Base-by-base conservation (phyloP, 352 stramenopile species). In the Stramenopiles sp. region DNA sequence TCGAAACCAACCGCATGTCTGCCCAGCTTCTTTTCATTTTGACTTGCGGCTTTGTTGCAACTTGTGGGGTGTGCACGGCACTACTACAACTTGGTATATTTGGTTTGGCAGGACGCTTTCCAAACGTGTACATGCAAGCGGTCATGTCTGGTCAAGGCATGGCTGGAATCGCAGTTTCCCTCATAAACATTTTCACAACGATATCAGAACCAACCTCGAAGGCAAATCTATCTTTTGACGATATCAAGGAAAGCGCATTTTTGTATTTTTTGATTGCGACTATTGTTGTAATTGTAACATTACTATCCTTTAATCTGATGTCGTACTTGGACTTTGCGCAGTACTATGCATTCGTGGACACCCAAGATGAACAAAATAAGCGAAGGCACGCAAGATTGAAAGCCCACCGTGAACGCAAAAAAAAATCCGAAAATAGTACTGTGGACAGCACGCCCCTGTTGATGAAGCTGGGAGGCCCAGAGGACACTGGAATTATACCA, bases 81-180 rank as follows among this genome's bases (percentile, higher is more conserved):
- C 22, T 78, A 33, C 22, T 78, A 33, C 71, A 78, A 78, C 22
- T 78, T 14, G 71, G 71, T 4, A 78, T 78, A 4, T 78, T 78
- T 78, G 71, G 71, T 31, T 33, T 78, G 8, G 71, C 71, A 14
- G 71, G 71, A 14, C 71, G 71, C 22, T 78, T 78, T 78, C 71
- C 71, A 31, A 78, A 78, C 22, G 71, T 78, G 8, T 78, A 78
- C 71, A 78, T 78, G 71, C 71, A 78, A 78, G 71, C 71, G 30
- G 71, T 78, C 30, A 78, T 78, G 71, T 78, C 71, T 78, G 71
- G 71, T 14, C 71, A 78, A 14, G 71, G 71, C 71, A 78, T 78
- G 71, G 30, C 71, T 14, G 71, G 71, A 14, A 78, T 78, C 14
- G 30, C 71, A 8, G 71, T 78, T 31, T 78, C 71, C 4, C 22